Evolutionary conservation across 2,329 filamentous ascomycete species (phyloP), one percentile per base, ranked within the genome.

Genomic region (Arthroderma sp.): DNA sequence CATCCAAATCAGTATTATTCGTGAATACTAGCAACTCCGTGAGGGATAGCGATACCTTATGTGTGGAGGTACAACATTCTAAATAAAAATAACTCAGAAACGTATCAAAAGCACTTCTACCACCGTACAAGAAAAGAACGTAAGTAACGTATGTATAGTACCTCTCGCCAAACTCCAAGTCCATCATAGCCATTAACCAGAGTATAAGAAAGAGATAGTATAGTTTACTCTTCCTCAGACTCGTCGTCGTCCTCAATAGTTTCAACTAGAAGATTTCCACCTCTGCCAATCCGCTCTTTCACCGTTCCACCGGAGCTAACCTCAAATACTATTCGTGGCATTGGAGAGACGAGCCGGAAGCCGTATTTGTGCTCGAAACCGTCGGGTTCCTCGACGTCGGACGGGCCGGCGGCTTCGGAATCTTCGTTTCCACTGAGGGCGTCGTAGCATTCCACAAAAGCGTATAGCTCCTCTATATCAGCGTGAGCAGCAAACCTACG

Each of bases 391-490:
- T 32, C 53, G 51, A 29, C 46, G 4, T 56, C 51, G 48, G 56
- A 9, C 43, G 48, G 9, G 4, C 30, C 39, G 4, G 32, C 36
- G 5, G 50, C 43, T 11, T 54, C 51, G 7, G 45, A 48, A 4
- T 49, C 42, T 6, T 38, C 53, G 22, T 58, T 62, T 1, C 65
- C 63, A 32, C 73, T 63, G 3, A 87, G 54, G 4, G 82, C 54
- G 43, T 86, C 80, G 59, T 87, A 82, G 65, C 89, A 96, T 59
- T 98, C 91, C 2, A 96, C 87, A 65, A 94, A 95, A 0, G 89
- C 91, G 62, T 96, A 96, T 4, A 98, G 67, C 56, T 95, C 87
- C 59, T 96, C 89, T 33, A 96, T 69, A 2, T 75, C 72, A 0
- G 83, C 77, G n/a, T 77, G 70, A 1, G 73, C 69, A 0, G 70